Evolutionary conservation across 257 asterid species (phyloP), one percentile per base, ranked within the genome.

Genomic region (Henckelia pumila): DNA sequence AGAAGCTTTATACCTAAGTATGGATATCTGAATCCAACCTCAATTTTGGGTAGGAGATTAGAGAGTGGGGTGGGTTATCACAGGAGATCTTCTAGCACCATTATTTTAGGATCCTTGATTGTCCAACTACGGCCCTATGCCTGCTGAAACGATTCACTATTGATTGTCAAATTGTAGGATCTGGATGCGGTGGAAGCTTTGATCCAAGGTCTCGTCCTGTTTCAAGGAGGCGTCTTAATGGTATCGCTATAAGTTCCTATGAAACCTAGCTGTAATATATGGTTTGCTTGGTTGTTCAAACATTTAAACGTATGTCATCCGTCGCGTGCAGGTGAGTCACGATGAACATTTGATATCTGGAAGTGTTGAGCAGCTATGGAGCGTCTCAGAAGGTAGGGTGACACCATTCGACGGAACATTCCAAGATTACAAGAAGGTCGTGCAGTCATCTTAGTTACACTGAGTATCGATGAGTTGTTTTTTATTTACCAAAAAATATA

Each of bases 161-260:
- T 64, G 5, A 44, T 61, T 33, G 47, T 66, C 62, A 67, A 63
- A 49, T 72, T 78, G 59, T 63, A 90, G 99, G 99, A 93, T 72
- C 84, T 90, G 77, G 99, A 94, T 59, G 99, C 99, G 0, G 97
- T 94, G 21, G 99, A 94, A 81, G 99, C 99, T 50, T 80, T 94
- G 79, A 94, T 94, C 71, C 97, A 88, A 77, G 99, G 99, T 70
- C 96, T 93, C 7, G 96, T 90, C 68, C 69, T 93, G 82, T 93
- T 88, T 87, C 95, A 90, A 85, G 99, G 99, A 83, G 99, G 99
- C 61, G 97, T 94, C 57, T 71, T 94, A 72, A 90, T 94, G 99
- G 99, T 93, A 90, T 6, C 33, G 47, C 62, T 66, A 10, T 60
- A 33, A n/a, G 49, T 75, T 65, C 59, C n/a, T 47, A 21, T 64